phyloP scores from a whole-genome alignment of 2,329 filamentous ascomycete species.

The Scedosporium minutisporum region DNA sequence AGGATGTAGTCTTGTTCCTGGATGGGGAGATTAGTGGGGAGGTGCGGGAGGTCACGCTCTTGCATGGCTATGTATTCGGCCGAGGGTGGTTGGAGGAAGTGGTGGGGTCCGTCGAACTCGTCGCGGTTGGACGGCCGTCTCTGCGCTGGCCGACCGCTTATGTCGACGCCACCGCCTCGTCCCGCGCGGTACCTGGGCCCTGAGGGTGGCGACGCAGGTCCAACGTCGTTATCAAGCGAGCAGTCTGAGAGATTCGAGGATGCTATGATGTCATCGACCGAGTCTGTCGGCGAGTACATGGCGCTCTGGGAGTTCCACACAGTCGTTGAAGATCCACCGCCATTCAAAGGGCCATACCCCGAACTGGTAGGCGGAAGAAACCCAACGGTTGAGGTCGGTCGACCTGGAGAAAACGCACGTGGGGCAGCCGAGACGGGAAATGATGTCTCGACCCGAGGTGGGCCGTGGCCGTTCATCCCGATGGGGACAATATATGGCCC shows the following conservation, averaged over 20 bases:
- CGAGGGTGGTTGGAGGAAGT: constrained; percentile 65
- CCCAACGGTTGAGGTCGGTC: not conserved
- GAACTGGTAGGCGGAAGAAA: not conserved
- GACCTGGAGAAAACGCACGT: not conserved
- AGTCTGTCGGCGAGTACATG: constrained; percentile 45
- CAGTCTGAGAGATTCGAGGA: constrained; percentile 54
- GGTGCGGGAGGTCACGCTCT: constrained; percentile 70
- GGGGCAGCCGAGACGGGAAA: not conserved
- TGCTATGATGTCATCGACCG: constrained; percentile 47
- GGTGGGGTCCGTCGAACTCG: constrained; percentile 82
- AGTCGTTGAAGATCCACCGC: not conserved
- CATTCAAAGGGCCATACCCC: constrained; percentile 5
- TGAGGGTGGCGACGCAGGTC: constrained; percentile 24
- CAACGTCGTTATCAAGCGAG: constrained; percentile 41
- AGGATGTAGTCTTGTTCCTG: constrained; percentile 79
- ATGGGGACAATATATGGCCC: not conserved
- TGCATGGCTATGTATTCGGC: constrained; percentile 64
- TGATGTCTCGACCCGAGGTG: constrained; percentile 2
- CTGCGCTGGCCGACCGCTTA: constrained; percentile 25
- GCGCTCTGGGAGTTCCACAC: constrained; percentile 3
- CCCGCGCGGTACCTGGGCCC: constrained; percentile 7
- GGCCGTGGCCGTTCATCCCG: constrained; percentile 4
- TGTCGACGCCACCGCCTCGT: constrained; percentile 9
- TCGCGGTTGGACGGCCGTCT: constrained; percentile 71
- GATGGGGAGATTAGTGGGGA: constrained; percentile 72